Percentiles rank a stretch among this genome's conserved stretches.
These are phyloP conservation scores for Hirschfeldia incana DNA, from an alignment of 345 rosid genomes.

Conservation along the genomic window DNA sequence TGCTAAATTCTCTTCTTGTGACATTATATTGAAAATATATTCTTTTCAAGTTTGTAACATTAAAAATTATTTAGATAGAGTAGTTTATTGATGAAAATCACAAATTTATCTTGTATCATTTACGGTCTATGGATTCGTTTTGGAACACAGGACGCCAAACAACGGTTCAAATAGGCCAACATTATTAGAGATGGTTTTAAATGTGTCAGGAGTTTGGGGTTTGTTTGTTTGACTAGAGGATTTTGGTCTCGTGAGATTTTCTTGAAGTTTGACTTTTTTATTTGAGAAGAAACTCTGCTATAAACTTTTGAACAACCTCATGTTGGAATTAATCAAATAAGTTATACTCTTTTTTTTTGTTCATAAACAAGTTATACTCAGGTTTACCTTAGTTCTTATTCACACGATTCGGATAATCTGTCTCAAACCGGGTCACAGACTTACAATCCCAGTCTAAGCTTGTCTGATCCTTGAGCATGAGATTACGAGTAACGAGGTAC, in stretches of 20 bases:
- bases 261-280: slow-evolving; percentile 31
- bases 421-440: not conserved
- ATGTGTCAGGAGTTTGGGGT: not conserved
- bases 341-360: not conserved
- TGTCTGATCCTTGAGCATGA: not conserved
- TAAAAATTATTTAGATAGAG: not conserved
- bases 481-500: not conserved
- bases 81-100: not conserved
- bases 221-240: slow-evolving; percentile 11
- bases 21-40: not conserved
- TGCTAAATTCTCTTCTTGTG: not conserved
- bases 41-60: not conserved
- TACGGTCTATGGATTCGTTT: not conserved
- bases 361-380: not conserved
- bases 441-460: not conserved
- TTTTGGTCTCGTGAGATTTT: slow-evolving; percentile 8
- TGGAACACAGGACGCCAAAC: not conserved
- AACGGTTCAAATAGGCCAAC: not conserved
- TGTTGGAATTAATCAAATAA: slow-evolving; percentile 25
- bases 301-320: slow-evolving; percentile 9
- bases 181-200: not conserved
- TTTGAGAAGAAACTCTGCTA: slow-evolving; percentile 7
- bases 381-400: slow-evolving; percentile 15
- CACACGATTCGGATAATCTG: slow-evolving; percentile 9
- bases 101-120: not conserved